Evolutionary conservation across 2,329 filamentous ascomycete genomes (phyloP), one percentile per base, ranked within the genome.

Genomic region (Penicillium corylophilum): DNA sequence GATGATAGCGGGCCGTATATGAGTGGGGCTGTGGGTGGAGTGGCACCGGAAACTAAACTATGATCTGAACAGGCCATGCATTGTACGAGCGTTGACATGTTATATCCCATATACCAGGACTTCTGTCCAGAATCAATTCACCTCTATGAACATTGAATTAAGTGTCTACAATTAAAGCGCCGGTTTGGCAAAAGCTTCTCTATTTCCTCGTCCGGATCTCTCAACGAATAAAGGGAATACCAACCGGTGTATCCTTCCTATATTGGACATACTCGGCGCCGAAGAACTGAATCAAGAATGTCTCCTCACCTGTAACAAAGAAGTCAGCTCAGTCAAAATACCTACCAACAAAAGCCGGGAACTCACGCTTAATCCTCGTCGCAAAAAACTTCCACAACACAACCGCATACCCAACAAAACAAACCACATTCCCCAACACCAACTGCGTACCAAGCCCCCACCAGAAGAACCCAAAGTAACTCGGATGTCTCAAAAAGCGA

Each of bases 381-480:
- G 78, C 80, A 69, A 99, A 99, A 71, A 99, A 99, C 54, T 76
- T 79, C 90, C 90, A 96, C 60, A 99, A 71, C 15, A 95, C 87
- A 7, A 80, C 70, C 0, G 83, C 74, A 75, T 95, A 97, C 2
- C 74, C 88, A 6, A 86, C 60, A 51, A 95, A 84, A 69, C 90
- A 95, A 2, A 95, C 59, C 8, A 82, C 74, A 72, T 99, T 99
- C 16, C 93, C 93, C 57, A 96, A 79, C 48, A 95, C 84, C 39
- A 97, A 67, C 77, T 99, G 94, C 12, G 92, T 96, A 5, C 94
- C 94, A n/a, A 97, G 67, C 0, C 89, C 90, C 93, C 93, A 99
- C 85, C 91, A 97, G 73, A 96, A 99, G 77, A 96, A 99, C 3
- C 93, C 94, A 76, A 97, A 96, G 74, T 99, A 99, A 53, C 88